phyloP scores from a whole-genome alignment of 768 basidiomycete species.

The Lactarius vividus region DNA sequence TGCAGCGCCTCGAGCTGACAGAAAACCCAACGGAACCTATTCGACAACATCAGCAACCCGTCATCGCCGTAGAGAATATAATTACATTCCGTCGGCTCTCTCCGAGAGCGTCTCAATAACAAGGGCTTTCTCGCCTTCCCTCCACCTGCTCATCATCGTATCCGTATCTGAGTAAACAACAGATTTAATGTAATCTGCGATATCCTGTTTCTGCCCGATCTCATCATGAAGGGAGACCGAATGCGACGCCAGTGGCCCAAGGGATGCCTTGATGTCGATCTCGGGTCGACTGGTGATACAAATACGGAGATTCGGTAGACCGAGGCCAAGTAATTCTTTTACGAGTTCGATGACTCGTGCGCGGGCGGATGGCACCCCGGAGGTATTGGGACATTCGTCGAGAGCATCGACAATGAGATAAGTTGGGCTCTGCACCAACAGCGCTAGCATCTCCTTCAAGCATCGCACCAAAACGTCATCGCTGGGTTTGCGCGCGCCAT shows the following conservation, averaged over 20 bases:
- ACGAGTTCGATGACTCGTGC: neutral
- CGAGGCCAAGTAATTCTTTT: neutral
- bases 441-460: neutral
- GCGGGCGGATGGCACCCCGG: neutral
- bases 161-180: neutral
- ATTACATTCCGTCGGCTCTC: neutral
- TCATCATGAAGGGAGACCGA: neutral
- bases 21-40: neutral
- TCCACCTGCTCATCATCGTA: neutral
- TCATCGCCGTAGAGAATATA: neutral
- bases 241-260: neutral
- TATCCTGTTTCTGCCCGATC: neutral
- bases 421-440: neutral
- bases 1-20: neutral
- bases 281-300: neutral
- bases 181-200: neutral
- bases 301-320: neutral
- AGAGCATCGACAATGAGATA: neutral
- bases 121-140: neutral
- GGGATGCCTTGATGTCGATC: neutral
- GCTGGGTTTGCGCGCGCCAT: neutral
- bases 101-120: neutral
- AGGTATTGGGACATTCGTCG: neutral
- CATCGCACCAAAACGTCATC: neutral
- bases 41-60: neutral